These are phyloP conservation scores for Penicillium diatomitis DNA, from an alignment of 495 filamentous ascomycete genomes.

Conservation along the genomic window DNA sequence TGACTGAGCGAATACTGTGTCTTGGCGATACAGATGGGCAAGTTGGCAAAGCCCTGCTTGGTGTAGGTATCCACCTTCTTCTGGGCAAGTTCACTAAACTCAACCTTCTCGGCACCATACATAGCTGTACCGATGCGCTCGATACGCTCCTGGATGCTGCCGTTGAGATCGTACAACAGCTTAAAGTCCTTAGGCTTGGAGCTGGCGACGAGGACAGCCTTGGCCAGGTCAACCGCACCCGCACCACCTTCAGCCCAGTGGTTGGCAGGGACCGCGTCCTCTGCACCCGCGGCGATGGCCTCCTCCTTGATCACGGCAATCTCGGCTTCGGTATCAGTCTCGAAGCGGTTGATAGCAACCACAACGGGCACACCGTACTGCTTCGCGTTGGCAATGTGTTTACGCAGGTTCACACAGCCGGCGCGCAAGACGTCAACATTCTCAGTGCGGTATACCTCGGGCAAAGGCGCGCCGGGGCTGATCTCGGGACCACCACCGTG, in stretches of 20 bases:
- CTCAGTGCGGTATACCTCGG: constrained; percentile 82
- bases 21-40: constrained; percentile 96
- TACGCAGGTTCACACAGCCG: constrained; percentile 87
- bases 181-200: constrained; percentile 84
- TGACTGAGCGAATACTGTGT: constrained; percentile 96
- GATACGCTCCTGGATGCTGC: constrained; percentile 79
- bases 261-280: constrained; percentile 87
- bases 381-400: constrained; percentile 84
- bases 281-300: constrained; percentile 83
- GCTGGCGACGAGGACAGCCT: constrained; percentile 73
- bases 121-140: constrained; percentile 83
- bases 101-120: constrained; percentile 87
- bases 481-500: constrained; percentile 94
- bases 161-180: constrained; percentile 74
- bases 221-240: constrained; percentile 83
- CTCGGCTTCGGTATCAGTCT: constrained; percentile 89
- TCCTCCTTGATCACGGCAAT: constrained; percentile 82
- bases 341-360: constrained; percentile 93
- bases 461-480: constrained; percentile 69
- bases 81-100: constrained; percentile 89
- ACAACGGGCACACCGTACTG: constrained; percentile 91
- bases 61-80: constrained; percentile 94
- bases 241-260: constrained; percentile 96
- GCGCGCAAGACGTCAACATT: constrained; percentile 82
- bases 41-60: constrained; percentile 79